phyloP scores from a whole-genome alignment of 257 asterid species.

The Jasminum sambac region DNA sequence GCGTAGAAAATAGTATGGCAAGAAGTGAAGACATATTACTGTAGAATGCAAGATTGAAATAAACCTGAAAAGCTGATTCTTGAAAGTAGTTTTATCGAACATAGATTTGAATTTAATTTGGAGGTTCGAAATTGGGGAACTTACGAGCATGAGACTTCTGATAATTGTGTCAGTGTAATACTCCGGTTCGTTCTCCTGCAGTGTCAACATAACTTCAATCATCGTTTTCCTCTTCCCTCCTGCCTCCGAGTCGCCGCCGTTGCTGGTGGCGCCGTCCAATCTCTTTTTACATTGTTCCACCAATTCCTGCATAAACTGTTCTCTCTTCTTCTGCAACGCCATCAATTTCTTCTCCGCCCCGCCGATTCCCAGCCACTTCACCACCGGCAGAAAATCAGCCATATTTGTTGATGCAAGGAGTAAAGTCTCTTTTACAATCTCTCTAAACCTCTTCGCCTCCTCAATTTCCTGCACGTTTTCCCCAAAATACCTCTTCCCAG shows the following conservation, averaged over 20 bases:
- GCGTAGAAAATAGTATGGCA: too few species aligned
- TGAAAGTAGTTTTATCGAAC: neutral
- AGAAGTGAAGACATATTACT: too few species aligned
- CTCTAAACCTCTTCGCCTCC: slow-evolving; percentile 49
- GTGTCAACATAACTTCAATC: slow-evolving; percentile 25
- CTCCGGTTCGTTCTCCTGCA: slow-evolving; percentile 26
- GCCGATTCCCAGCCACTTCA: slow-evolving; percentile 42
- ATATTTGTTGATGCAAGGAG: slow-evolving; percentile 27
- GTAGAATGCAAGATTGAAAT: too few species aligned
- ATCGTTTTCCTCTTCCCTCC: slow-evolving; percentile 22
- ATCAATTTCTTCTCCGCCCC: slow-evolving; percentile 38
- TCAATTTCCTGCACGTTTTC: slow-evolving; percentile 44
- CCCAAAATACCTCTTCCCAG: slow-evolving; percentile 52
- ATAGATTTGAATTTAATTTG: too few species aligned
- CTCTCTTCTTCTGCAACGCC: slow-evolving; percentile 44
- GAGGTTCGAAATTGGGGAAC: neutral
- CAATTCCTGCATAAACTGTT: slow-evolving; percentile 47
- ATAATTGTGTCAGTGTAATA: slow-evolving; percentile 32
- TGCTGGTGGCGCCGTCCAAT: slow-evolving; percentile 3
- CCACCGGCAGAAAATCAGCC: slow-evolving; percentile 48
- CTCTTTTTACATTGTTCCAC: slow-evolving; percentile 38
- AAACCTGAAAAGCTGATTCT: too few species aligned
- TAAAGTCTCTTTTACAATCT: slow-evolving; percentile 36
- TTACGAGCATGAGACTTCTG: slow-evolving; percentile 20
- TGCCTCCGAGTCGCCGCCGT: neutral